Evolutionary conservation across 129 eudicot species (phyloP).

Genomic region (Calendula officinalis): DNA sequence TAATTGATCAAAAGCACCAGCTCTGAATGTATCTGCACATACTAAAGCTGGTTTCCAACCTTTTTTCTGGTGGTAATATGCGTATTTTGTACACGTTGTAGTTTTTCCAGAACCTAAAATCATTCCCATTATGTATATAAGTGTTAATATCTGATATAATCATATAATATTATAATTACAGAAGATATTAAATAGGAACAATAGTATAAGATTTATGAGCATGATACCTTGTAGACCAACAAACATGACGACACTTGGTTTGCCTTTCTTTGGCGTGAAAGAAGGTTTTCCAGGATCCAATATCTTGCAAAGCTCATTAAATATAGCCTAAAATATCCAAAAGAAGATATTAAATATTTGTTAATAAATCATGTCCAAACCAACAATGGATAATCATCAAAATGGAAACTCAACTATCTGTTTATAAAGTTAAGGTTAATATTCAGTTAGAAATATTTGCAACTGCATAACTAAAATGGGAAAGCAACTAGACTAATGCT

Average conservation of each 20-base stretch:
- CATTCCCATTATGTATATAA: slow-evolving; percentile 6
- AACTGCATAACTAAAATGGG: neutral
- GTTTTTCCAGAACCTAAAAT: slow-evolving; percentile 32
- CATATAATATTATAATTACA: too few relatives aligned
- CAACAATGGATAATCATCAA: neutral
- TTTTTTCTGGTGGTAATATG: slow-evolving; percentile 80
- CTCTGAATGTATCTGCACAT: slow-evolving; percentile 91
- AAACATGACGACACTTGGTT: slow-evolving; percentile 90
- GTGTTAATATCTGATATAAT: neutral
- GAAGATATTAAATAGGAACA: neutral
- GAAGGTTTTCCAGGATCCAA: slow-evolving; percentile 96
- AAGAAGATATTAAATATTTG: neutral
- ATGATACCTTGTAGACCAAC: slow-evolving; percentile 96
- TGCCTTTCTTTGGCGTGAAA: slow-evolving; percentile 83
- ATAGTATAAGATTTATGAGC: slow-evolving; percentile 3
- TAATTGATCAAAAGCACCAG: slow-evolving; percentile 95
- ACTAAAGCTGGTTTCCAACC: slow-evolving; percentile 97
- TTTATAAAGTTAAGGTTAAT: too few relatives aligned
- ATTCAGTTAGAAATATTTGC: too few relatives aligned
- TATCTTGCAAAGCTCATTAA: slow-evolving; percentile 89
- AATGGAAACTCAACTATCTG: neutral
- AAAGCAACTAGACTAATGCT: neutral
- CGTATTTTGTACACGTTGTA: slow-evolving; percentile 78
- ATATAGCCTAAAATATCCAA: slow-evolving; percentile 56
- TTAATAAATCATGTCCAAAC: neutral